These are phyloP conservation scores for Histomonas meleagridis DNA, from an alignment of 208 protist species.

Conservation along the genomic window DNA sequence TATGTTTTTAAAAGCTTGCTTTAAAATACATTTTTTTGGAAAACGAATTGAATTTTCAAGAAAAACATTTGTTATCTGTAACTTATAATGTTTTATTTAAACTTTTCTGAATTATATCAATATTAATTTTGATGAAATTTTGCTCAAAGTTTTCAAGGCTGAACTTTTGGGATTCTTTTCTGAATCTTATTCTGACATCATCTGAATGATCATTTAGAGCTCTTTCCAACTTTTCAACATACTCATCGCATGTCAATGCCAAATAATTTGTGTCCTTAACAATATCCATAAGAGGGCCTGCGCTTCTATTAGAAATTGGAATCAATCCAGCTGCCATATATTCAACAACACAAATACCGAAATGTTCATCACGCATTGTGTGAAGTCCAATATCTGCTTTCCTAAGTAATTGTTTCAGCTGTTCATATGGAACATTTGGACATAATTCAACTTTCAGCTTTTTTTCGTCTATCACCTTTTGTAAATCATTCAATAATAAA, in stretches of 20 bases:
- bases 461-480: slow-evolving; percentile 50
- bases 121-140: too few relatives aligned
- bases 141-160: not conserved
- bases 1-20: too few relatives aligned
- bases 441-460: slow-evolving; percentile 1
- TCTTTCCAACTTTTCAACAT: not conserved
- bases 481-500: slow-evolving; percentile 57
- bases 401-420: slow-evolving; percentile 38
- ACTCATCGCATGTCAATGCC: not conserved
- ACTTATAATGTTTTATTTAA: too few relatives aligned
- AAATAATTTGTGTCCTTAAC: slow-evolving; percentile 20
- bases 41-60: too few relatives aligned
- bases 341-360: slow-evolving; percentile 92
- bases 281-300: slow-evolving; percentile 22
- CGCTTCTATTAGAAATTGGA: not conserved
- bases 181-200: not conserved
- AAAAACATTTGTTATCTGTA: too few relatives aligned
- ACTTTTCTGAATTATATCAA: too few relatives aligned
- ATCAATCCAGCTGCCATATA: slow-evolving; percentile 61
- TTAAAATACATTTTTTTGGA: too few relatives aligned
- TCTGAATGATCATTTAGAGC: not conserved
- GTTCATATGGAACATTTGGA: slow-evolving; percentile 33
- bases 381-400: slow-evolving; percentile 70
- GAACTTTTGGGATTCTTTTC: not conserved
- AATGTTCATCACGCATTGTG: slow-evolving; percentile 95